These are phyloP conservation scores for Hygrocybe punicea DNA, from an alignment of 768 basidiomycete species.

Conservation along the genomic window DNA sequence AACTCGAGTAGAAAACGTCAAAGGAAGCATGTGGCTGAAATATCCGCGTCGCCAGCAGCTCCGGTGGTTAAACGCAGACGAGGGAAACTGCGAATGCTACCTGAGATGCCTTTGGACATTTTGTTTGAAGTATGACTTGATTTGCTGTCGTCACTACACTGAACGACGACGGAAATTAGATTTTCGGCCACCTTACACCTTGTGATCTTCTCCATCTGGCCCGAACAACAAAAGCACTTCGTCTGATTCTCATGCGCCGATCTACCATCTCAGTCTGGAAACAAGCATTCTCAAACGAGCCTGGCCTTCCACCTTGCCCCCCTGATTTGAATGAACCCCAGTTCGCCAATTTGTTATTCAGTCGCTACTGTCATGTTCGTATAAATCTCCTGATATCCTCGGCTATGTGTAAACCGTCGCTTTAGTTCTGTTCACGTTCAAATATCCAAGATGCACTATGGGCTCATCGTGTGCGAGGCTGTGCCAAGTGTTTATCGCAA, in stretches of 20 bases:
- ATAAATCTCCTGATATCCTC: too few relatives aligned
- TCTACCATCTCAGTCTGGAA: conserved; percentile 39
- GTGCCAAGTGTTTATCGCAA: conserved; percentile 11
- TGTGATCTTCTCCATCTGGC: conserved; percentile 46
- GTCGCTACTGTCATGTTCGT: conserved; percentile 39
- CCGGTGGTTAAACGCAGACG: too few relatives aligned
- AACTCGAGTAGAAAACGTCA: too few relatives aligned
- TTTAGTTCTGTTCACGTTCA: not conserved
- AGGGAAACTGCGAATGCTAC: too few relatives aligned
- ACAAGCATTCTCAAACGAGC: conserved; percentile 29
- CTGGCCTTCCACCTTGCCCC: conserved; percentile 42
- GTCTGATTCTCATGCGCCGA: conserved; percentile 37
- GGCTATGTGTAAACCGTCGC: conserved; percentile 10
- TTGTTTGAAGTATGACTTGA: too few relatives aligned
- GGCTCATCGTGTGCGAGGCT: conserved; percentile 16
- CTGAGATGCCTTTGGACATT: too few relatives aligned
- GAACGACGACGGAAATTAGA: conserved; percentile 28
- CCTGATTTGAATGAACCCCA: conserved; percentile 43
- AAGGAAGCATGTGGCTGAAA: too few relatives aligned
- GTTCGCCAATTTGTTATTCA: conserved; percentile 46
- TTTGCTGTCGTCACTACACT: too few relatives aligned
- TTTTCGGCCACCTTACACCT: conserved; percentile 44
- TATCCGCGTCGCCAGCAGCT: too few relatives aligned
- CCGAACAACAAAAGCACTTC: conserved; percentile 41
- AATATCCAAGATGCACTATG: conserved; percentile 4